These are phyloP conservation scores for Nicotiana undulata DNA, from an alignment of 257 asterid genomes.

Conservation along the genomic window DNA sequence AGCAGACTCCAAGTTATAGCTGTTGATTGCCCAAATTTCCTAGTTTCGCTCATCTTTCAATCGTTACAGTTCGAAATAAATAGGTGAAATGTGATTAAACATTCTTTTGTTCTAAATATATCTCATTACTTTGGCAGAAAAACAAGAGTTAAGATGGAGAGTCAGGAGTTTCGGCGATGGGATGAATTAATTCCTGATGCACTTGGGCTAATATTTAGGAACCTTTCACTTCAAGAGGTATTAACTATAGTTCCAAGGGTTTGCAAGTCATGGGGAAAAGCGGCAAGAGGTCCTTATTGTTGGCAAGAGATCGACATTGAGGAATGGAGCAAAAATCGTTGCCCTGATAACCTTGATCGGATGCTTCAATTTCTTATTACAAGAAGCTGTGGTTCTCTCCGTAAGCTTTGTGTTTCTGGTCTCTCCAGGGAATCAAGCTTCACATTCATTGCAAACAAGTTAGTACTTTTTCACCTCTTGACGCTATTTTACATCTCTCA, in stretches of 20 bases:
- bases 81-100: not conserved
- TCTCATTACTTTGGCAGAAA: not conserved
- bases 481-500: not conserved
- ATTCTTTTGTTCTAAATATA: not conserved
- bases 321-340: constrained; percentile 60
- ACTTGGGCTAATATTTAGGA: constrained; percentile 73
- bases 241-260: constrained; percentile 74
- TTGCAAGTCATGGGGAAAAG: constrained; percentile 80
- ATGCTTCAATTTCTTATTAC: constrained; percentile 58
- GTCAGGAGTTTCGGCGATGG: constrained; percentile 41
- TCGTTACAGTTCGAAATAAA: not conserved
- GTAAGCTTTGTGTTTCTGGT: constrained; percentile 56
- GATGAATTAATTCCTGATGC: constrained; percentile 83
- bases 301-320: constrained; percentile 92
- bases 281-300: constrained; percentile 68
- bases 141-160: constrained; percentile 37
- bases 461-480: constrained; percentile 20
- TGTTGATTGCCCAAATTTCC: not conserved
- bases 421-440: constrained; percentile 46
- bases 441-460: constrained; percentile 60
- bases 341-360: constrained; percentile 41
- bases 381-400: constrained; percentile 64
- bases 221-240: constrained; percentile 54
- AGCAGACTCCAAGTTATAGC: not conserved
- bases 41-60: not conserved